Conservation (phyloP, 768 basidiomycete genomes). For the Dictyophora rubrovolvata region DNA sequence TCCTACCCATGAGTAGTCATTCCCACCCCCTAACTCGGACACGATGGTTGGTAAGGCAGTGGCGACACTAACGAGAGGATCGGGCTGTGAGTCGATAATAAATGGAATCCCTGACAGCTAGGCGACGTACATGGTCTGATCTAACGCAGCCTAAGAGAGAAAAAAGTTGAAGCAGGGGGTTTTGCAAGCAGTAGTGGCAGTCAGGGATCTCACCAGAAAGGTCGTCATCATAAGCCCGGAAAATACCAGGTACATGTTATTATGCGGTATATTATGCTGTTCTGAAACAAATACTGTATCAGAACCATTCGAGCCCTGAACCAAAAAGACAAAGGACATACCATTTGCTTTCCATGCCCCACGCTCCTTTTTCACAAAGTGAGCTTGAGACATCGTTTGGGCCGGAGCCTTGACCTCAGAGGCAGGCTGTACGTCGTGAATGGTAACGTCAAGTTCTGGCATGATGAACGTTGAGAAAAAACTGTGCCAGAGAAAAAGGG, state of each 20-base stretch:
- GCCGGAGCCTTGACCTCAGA: not conserved
- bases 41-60: conserved; percentile 74
- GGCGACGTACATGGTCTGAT: conserved; percentile 22
- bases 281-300: conserved; percentile 20
- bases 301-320: not conserved
- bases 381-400: not conserved
- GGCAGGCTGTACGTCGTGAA: not conserved
- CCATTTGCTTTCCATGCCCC: conserved; percentile 8
- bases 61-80: conserved; percentile 41
- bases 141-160: conserved; percentile 32
- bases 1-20: conserved; percentile 64
- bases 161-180: conserved; percentile 37
- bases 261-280: conserved; percentile 46
- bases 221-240: conserved; percentile 31
- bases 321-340: not conserved
- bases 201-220: conserved; percentile 15
- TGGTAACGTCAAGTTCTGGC: not conserved
- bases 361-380: conserved; percentile 1
- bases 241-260: conserved; percentile 35
- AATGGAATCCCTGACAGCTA: not conserved
- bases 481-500: not conserved
- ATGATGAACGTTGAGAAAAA: not conserved
- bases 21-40: conserved; percentile 49
- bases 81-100: not conserved
- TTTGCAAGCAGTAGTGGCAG: conserved; percentile 33